Evolutionary conservation across 805 yeast species (phyloP).

Genomic region (Saccharomycopsis capsularis): DNA sequence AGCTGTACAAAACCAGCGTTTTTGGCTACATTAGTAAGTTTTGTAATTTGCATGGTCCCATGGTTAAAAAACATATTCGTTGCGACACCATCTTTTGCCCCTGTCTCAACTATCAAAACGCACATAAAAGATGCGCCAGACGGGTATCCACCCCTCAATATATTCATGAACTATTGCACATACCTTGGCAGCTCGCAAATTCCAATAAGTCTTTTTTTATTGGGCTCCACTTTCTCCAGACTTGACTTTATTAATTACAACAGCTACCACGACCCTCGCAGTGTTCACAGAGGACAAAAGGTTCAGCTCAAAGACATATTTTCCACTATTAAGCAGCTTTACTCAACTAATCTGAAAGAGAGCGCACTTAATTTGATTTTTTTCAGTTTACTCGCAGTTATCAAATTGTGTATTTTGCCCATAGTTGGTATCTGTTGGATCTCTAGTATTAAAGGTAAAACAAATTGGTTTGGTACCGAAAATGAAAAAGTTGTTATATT

Average conservation of each 20-base stretch:
- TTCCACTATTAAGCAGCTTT: conserved; percentile 4
- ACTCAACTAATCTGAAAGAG: neutral
- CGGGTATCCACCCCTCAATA: conserved; percentile 71
- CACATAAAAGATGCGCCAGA: conserved; percentile 77
- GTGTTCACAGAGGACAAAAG: neutral
- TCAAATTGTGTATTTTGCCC: conserved; percentile 65
- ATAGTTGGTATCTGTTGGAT: conserved; percentile 66
- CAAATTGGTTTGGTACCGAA: conserved; percentile 10
- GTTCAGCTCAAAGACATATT: neutral
- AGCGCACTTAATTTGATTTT: neutral
- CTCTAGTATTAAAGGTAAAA: conserved; percentile 42
- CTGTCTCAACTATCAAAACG: conserved; percentile 18
- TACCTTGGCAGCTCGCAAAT: conserved; percentile 85
- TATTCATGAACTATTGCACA: conserved; percentile 69
- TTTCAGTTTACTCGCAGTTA: conserved; percentile 40
- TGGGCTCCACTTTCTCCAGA: conserved; percentile 85
- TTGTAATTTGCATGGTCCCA: conserved; percentile 73
- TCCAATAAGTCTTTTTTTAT: conserved; percentile 70
- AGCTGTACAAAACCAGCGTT: conserved; percentile 69
- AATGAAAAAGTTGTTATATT: conserved; percentile 43
- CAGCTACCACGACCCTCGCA: neutral
- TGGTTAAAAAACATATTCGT: conserved; percentile 72
- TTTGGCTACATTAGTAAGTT: conserved; percentile 52
- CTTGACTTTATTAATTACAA: conserved; percentile 32
- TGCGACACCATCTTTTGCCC: conserved; percentile 31